phyloP scores from a whole-genome alignment of 2,329 filamentous ascomycete species.

The Chaetomium globosum region DNA sequence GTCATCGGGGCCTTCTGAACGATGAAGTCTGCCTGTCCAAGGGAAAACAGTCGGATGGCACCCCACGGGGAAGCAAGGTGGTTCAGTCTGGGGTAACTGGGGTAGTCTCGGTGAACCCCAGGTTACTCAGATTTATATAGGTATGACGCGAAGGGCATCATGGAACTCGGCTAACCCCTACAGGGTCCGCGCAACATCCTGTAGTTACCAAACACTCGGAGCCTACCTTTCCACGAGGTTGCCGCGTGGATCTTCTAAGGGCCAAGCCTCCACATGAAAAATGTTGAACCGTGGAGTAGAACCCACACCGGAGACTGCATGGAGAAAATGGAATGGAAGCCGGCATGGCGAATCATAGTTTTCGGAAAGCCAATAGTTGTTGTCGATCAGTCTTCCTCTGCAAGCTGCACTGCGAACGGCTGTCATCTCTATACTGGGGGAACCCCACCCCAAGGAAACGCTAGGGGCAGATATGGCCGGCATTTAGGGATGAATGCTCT shows the following conservation, averaged over 20 bases:
- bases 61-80: neutral
- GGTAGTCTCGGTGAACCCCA: constrained; percentile 3
- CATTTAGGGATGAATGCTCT: constrained; percentile 34
- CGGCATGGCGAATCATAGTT: constrained; percentile 25
- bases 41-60: constrained; percentile 5
- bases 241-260: constrained; percentile 15
- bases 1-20: constrained; percentile 36
- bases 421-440: constrained; percentile 16
- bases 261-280: constrained; percentile 26
- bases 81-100: constrained; percentile 21
- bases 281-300: constrained; percentile 25
- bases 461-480: constrained; percentile 19
- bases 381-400: constrained; percentile 29
- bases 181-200: neutral
- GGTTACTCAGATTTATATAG: constrained; percentile 31
- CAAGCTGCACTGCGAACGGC: constrained; percentile 8
- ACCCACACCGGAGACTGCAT: neutral
- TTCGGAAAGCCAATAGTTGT: constrained; percentile 8
- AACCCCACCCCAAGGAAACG: constrained; percentile 23
- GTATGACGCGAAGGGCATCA: neutral
- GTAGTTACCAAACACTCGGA: constrained; percentile 12
- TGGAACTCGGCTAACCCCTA: constrained; percentile 16
- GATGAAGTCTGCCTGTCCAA: constrained; percentile 7
- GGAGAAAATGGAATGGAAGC: neutral
- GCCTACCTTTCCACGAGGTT: constrained; percentile 29